These are phyloP conservation scores for Penicillium subrubescens DNA, from an alignment of 495 filamentous ascomycete species.

Conservation along the genomic window DNA sequence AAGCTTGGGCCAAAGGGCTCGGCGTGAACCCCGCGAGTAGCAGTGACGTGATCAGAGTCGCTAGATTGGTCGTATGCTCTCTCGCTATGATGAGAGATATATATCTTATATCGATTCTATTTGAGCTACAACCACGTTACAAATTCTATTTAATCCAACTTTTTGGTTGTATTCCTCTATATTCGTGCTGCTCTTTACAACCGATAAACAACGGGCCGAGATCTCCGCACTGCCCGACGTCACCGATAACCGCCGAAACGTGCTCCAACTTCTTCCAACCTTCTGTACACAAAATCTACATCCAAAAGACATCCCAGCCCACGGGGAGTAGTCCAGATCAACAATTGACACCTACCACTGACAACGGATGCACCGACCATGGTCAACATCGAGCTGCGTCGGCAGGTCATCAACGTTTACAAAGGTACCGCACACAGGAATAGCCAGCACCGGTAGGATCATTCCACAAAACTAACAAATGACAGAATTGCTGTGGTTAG, in stretches of 20 bases:
- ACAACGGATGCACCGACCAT: constrained; percentile 27
- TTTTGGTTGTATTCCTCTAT: not conserved
- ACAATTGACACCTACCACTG: not conserved
- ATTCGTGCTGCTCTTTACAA: not conserved
- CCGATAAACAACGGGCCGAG: constrained; percentile 7
- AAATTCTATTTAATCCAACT: not conserved
- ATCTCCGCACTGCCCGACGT: constrained; percentile 22
- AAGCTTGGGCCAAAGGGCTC: constrained; percentile 27
- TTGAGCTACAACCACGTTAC: not conserved
- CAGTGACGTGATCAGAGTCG: constrained; percentile 4
- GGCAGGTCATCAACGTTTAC: constrained; percentile 85
- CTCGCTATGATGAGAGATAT: not conserved
- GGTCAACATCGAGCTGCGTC: constrained; percentile 62
- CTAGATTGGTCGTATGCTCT: not conserved
- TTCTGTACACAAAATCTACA: not conserved
- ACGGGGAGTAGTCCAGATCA: not conserved
- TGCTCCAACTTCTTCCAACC: constrained; percentile 13
- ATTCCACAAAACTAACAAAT: not conserved
- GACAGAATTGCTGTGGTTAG: constrained; percentile 79
- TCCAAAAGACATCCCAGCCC: not conserved
- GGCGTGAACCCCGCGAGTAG: constrained; percentile 28
- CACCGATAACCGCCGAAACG: constrained; percentile 22
- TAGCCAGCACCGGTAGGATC: not conserved
- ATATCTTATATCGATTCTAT: not conserved
- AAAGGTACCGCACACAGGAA: constrained; percentile 62